Conservation (phyloP, 2,329 filamentous ascomycete genomes). For the Botrytis elliptica region DNA sequence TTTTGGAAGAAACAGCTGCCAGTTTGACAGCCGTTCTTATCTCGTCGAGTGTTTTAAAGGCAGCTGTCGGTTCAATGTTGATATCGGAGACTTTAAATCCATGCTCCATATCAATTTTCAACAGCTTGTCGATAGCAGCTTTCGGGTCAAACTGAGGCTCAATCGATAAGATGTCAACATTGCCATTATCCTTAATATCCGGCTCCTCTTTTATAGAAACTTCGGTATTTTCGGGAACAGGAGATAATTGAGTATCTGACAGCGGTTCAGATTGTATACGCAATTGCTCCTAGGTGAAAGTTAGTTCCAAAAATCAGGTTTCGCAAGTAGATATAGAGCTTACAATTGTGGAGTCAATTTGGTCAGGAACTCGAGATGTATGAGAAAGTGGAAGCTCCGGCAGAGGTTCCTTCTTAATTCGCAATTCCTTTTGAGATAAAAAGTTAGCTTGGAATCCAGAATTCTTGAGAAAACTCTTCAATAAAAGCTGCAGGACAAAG, state of each 20-base stretch:
- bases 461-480: neutral
- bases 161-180: no score
- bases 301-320: neutral
- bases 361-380: neutral
- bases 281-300: neutral
- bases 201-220: neutral
- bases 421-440: neutral
- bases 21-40: neutral
- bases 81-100: neutral
- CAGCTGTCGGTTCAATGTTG: neutral
- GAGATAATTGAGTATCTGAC: no score
- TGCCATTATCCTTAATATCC: neutral
- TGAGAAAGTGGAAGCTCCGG: neutral
- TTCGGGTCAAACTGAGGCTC: neutral
- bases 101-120: neutral
- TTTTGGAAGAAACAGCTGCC: neutral
- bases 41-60: neutral
- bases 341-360: neutral
- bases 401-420: neutral
- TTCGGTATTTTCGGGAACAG: neutral
- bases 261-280: neutral
- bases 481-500: neutral
- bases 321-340: neutral
- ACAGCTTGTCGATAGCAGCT: neutral
- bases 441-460: neutral